Evolutionary conservation across 441 rosid species (phyloP), one percentile per base, ranked within the genome.

Genomic region (Gossypium armourianum): DNA sequence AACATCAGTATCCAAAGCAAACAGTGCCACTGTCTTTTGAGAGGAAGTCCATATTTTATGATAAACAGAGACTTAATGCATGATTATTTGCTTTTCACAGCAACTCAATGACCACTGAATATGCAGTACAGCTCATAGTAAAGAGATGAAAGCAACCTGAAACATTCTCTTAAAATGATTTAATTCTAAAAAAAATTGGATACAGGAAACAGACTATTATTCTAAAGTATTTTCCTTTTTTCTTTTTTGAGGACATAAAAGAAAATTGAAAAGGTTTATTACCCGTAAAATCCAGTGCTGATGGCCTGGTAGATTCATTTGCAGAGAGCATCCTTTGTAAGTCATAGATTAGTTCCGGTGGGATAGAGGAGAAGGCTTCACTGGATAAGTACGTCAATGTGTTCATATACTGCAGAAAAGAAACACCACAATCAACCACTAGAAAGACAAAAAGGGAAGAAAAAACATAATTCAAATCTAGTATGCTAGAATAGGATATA

Each of bases 271-370:
- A 64, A 63, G 76, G 28, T 53, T 73, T 74, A 36, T 62, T 73
- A 93, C 98, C 92, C 72, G 97, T 91, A 77, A 93, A 93, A 83
- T 91, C 93, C 79, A 88, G 50, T 54, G 97, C 96, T 12, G 96
- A 82, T 28, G 90, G 98, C 83, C 98, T 84, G 53, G 75, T 79
- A 76, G 96, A 87, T 74, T 89, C 96, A 63, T 89, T 91, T 74
- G 76, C 73, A 50, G 97, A 91, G 15, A 91, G 89, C 98, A 93
- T 93, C 78, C 88, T 83, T 79, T 86, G 92, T 78, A 93, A 83
- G 76, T 91, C 97, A 71, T 93, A 82, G 78, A 82, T 85, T 77
- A 91, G 75, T 62, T 93, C 97, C 55, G 85, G 70, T 20, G 97
- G 93, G 72, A 91, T 83, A 68, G 91, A 83, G 61, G 90, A 89